These are phyloP conservation scores for Dicorynia guianensis DNA, from an alignment of 306 rosid genomes.

Conservation along the genomic window DNA sequence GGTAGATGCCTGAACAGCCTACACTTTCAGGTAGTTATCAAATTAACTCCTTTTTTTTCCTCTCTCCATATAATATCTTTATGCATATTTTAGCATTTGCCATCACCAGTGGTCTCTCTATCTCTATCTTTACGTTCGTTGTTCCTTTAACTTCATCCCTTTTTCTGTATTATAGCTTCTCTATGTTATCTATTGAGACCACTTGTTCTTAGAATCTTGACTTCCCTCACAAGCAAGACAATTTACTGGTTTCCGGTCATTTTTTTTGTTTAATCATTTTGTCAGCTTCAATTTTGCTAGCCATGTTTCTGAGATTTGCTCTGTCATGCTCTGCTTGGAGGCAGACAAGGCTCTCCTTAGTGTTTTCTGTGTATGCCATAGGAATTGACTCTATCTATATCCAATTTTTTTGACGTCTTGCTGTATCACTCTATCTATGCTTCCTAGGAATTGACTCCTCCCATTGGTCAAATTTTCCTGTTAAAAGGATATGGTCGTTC, in stretches of 20 bases:
- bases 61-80: constrained; percentile 9
- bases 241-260: background rate
- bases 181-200: background rate
- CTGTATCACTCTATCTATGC: too few species aligned
- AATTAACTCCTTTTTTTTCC: background rate
- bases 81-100: constrained; percentile 25
- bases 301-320: too few species aligned
- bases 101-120: background rate
- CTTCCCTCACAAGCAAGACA: background rate
- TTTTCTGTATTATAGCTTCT: background rate
- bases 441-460: too few species aligned
- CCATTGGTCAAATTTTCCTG: too few species aligned
- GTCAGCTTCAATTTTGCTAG: too few species aligned
- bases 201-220: background rate
- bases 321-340: too few species aligned
- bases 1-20: constrained; percentile 64
- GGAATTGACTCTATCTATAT: too few species aligned
- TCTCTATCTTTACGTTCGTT: background rate
- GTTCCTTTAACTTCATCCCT: background rate
- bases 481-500: too few species aligned
- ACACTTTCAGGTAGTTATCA: constrained; percentile 67
- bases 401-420: too few species aligned
- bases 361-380: too few species aligned
- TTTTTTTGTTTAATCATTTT: background rate
- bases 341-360: too few species aligned